phyloP scores from a whole-genome alignment of 768 basidiomycete species.

The Russula brevipes region DNA sequence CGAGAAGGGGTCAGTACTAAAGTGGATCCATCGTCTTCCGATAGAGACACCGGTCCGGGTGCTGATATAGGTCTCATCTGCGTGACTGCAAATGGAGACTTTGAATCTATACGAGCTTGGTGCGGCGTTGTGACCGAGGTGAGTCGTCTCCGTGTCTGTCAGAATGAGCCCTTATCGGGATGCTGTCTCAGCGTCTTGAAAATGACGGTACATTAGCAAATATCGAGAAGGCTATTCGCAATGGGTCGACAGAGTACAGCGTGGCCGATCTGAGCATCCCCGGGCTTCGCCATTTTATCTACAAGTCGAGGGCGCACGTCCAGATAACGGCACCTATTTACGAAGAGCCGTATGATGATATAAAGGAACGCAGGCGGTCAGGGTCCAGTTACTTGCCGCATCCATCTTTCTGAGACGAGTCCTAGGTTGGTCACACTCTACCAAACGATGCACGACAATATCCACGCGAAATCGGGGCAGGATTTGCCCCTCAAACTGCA shows the following conservation, averaged over 20 bases:
- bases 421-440: conserved; percentile 79
- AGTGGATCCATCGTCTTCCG: neutral
- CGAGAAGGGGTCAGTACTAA: conserved; percentile 1
- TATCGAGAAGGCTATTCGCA: conserved; percentile 43
- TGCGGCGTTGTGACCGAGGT: conserved; percentile 63
- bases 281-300: conserved; percentile 89
- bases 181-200: conserved; percentile 51
- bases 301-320: conserved; percentile 85
- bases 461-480: conserved; percentile 88
- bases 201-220: conserved; percentile 51
- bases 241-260: conserved; percentile 56
- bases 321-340: conserved; percentile 85
- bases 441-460: conserved; percentile 79
- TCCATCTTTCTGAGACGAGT: conserved; percentile 17
- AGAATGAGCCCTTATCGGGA: neutral
- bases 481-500: conserved; percentile 77
- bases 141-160: conserved; percentile 17
- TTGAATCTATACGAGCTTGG: conserved; percentile 77
- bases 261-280: conserved; percentile 79
- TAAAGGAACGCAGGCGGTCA: conserved; percentile 57
- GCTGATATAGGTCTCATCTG: conserved; percentile 57
- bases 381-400: conserved; percentile 13
- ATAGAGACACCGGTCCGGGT: neutral
- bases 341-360: conserved; percentile 75
- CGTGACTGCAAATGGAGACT: conserved; percentile 77